Evolutionary conservation across 2,329 filamentous ascomycete genomes (phyloP), one percentile per base, ranked within the genome.

Genomic region (Fusarium pseudonygamai): DNA sequence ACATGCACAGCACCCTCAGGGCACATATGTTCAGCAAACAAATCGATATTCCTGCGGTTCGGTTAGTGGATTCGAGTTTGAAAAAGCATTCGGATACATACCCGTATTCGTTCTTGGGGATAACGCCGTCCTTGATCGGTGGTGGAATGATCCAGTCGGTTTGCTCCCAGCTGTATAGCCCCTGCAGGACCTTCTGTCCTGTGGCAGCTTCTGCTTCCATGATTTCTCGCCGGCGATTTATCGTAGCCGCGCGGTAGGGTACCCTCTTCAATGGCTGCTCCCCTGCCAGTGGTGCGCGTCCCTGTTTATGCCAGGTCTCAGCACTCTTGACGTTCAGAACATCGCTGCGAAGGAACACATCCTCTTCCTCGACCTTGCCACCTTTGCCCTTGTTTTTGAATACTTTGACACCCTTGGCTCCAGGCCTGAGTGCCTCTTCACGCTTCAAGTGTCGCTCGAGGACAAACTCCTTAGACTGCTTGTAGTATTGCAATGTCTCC

Each of bases 271-370:
- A 83, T 0, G 96, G 93, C 55, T 90, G 84, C 73, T 93, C 91
- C 7, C 93, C 94, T 0, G 86, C 79, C 32, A 89, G 87, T 7
- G 96, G 91, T 32, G 91, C 92, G 16, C 96, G 90, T 0, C 96
- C 96, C 85, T 98, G 96, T 80, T 98, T 98, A 80, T 98, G 96
- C 96, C 96, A 99, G 3, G 94, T 97, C 80, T 99, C 96, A 4
- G 93, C 93, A 34, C 94, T 97, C 81, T 97, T 95, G 80, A 97
- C 97, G 43, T 89, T 87, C 6, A 95, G 90, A 1, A 98, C 90
- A 74, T 98, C 95, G 60, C 89, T 88, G 39, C 96, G 91, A 2
- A 87, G 87, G 79, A 91, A 98, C 0, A 98, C 94, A 2, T 93
- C 91, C 79, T 97, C 94, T 66, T 93, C 89, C 49, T 92, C 92